A percentile compares a stretch with the other conserved stretches of the same genome.
Evolutionary conservation across 2,329 filamentous ascomycete species (phyloP).

Genomic region (Cladorrhinum sp.): DNA sequence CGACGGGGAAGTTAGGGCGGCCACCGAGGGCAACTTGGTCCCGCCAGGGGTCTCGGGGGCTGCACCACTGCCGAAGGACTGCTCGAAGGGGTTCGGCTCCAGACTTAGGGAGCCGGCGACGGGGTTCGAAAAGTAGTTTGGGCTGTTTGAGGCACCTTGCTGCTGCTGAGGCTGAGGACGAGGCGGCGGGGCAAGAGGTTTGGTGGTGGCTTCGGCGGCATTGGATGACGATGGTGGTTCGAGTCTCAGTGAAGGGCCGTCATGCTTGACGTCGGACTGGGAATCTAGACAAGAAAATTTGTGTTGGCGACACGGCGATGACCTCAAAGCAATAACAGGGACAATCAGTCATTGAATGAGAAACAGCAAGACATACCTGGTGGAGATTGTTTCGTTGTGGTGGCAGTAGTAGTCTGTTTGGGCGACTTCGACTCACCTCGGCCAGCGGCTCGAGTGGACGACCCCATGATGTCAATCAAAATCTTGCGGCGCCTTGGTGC

Average conservation of each 20-base stretch:
- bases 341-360: conserved; percentile 12
- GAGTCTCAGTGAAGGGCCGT: conserved; percentile 49
- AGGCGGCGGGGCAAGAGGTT: conserved; percentile 68
- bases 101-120: conserved; percentile 57
- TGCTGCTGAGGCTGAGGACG: conserved; percentile 52
- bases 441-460: conserved; percentile 40
- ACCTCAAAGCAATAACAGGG: conserved; percentile 19
- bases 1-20: conserved; percentile 85
- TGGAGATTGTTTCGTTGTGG: conserved; percentile 34
- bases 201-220: conserved; percentile 57
- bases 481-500: conserved; percentile 23
- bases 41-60: conserved; percentile 77
- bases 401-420: conserved; percentile 36
- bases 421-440: conserved; percentile 48
- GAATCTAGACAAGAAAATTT: conserved; percentile 15
- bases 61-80: conserved; percentile 69
- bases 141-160: conserved; percentile 43
- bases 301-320: conserved; percentile 22
- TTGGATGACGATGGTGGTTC: conserved; percentile 51
- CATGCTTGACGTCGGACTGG: conserved; percentile 34
- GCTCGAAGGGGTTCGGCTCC: conserved; percentile 96
- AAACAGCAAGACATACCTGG: conserved; percentile 40
- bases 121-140: conserved; percentile 66
- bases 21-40: conserved; percentile 82
- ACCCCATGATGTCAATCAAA: conserved; percentile 48